Evolutionary conservation across 805 yeast genomes (phyloP).

Genomic region (Yarrowia keelungensis): DNA sequence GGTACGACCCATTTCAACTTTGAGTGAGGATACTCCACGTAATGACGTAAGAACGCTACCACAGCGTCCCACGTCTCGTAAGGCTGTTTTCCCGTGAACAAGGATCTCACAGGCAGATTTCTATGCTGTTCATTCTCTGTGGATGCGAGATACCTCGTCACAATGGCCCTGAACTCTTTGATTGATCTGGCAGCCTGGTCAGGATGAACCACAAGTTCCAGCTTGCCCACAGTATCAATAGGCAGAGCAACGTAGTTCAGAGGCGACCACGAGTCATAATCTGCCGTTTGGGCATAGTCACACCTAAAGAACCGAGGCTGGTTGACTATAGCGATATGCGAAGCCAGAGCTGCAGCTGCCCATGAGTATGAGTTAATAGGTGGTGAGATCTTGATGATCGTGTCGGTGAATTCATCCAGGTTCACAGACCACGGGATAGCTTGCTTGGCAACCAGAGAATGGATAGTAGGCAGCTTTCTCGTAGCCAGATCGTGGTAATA

Average conservation of each 20-base stretch:
- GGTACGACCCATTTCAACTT: slow-evolving; percentile 28
- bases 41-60: slow-evolving; percentile 13
- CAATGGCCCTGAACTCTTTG: slow-evolving; percentile 17
- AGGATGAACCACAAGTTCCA: slow-evolving; percentile 9
- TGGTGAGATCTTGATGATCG: background rate
- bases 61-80: slow-evolving; percentile 32
- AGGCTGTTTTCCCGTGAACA: slow-evolving; percentile 12
- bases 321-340: slow-evolving; percentile 9
- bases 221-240: slow-evolving; percentile 12
- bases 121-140: slow-evolving; percentile 9
- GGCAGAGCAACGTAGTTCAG: slow-evolving; percentile 24
- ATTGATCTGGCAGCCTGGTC: slow-evolving; percentile 4
- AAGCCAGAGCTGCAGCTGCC: slow-evolving; percentile 28
- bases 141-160: background rate
- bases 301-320: slow-evolving; percentile 15
- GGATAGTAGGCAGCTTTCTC: background rate
- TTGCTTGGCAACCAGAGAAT: slow-evolving; percentile 10
- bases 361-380: background rate
- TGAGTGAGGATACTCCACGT: slow-evolving; percentile 22
- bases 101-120: slow-evolving; percentile 1
- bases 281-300: slow-evolving; percentile 31
- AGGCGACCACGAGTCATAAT: slow-evolving; percentile 38
- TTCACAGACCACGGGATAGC: slow-evolving; percentile 16
- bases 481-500: background rate
- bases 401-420: slow-evolving; percentile 1